Conservation (phyloP, 208 protist species). For the Leishmania tropica region DNA sequence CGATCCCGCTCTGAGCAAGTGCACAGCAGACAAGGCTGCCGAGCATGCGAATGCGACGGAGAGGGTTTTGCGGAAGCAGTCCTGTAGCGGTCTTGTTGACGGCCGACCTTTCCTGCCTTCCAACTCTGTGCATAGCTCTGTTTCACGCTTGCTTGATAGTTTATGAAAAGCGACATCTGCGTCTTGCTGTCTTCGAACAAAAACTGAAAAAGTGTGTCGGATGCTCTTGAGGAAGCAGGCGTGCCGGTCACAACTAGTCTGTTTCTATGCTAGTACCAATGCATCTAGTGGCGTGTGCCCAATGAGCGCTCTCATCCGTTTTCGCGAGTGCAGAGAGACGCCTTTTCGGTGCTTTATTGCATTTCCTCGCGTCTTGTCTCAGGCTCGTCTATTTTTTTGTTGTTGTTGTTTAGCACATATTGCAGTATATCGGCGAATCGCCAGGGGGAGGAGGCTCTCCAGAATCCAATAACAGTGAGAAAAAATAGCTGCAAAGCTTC, state of each 20-base stretch:
- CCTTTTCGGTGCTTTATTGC: background rate
- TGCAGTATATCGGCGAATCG: background rate
- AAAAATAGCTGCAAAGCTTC: background rate
- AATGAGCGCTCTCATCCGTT: background rate
- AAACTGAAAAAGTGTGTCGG: too few relatives aligned
- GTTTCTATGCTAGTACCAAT: background rate
- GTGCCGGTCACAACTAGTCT: too few relatives aligned
- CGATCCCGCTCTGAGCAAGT: slow-evolving; percentile 29
- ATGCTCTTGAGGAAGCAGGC: background rate
- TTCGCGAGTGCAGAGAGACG: background rate
- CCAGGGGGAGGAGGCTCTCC: background rate
- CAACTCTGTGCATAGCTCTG: too few relatives aligned
- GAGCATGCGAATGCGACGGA: too few relatives aligned
- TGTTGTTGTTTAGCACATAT: too few relatives aligned
- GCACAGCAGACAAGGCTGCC: background rate
- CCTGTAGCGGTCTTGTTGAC: background rate
- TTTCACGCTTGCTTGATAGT: background rate
- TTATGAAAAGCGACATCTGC: background rate
- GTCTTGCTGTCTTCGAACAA: background rate
- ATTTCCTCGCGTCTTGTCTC: background rate
- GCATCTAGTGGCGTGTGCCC: background rate
- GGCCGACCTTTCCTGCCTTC: background rate
- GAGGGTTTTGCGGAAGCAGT: background rate
- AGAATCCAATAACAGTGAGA: background rate
- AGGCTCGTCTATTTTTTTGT: background rate